phyloP scores from a whole-genome alignment of 2,329 filamentous ascomycete species.

The Diaporthe vaccinii region DNA sequence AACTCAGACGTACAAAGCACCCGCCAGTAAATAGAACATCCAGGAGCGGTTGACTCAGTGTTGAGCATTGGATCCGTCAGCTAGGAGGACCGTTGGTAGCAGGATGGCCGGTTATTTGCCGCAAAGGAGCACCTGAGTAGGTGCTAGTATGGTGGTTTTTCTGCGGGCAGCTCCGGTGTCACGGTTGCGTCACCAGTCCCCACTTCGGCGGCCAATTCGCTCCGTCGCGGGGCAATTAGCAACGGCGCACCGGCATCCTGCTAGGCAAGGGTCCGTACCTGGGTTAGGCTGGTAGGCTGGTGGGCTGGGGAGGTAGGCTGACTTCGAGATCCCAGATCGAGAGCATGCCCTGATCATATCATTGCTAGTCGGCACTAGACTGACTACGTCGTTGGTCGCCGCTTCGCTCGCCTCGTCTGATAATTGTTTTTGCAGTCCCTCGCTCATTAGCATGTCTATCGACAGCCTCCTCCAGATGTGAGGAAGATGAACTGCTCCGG shows the following conservation, averaged over 20 bases:
- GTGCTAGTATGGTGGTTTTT: no score
- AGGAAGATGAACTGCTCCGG: slow-evolving; percentile 36
- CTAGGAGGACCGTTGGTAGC: no score
- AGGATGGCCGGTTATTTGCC: no score
- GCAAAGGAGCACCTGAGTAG: no score
- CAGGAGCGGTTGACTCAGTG: no score
- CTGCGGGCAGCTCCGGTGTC: slow-evolving; percentile 24
- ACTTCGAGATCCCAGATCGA: slow-evolving; percentile 18
- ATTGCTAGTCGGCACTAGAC: background rate
- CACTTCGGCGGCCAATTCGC: background rate
- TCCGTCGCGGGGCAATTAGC: slow-evolving; percentile 25
- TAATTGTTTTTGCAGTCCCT: background rate
- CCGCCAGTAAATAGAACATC: no score
- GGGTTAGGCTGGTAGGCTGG: background rate
- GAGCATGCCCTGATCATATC: background rate
- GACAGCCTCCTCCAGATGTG: background rate
- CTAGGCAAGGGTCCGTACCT: slow-evolving; percentile 8
- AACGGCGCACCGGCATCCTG: slow-evolving; percentile 6
- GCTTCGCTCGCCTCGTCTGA: slow-evolving; percentile 1
- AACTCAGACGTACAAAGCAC: no score
- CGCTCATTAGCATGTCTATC: background rate
- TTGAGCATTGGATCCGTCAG: no score
- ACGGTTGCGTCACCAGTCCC: slow-evolving; percentile 32
- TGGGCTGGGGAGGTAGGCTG: background rate
- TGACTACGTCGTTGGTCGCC: background rate